Conservation (phyloP, 73 alveolate genomes). For the Tetrahymena borealis region DNA sequence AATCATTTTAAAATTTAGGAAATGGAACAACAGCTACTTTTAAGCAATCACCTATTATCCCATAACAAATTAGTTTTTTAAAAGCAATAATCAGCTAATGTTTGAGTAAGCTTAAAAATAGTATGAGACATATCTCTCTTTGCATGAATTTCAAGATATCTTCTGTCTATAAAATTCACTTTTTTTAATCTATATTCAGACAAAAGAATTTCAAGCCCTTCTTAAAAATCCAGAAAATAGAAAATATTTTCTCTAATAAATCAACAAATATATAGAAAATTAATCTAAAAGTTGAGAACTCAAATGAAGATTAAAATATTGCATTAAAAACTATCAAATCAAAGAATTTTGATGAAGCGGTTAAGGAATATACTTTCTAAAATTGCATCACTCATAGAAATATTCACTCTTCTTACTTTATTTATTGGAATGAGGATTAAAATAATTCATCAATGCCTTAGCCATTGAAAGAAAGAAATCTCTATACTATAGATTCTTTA, state of each 20-base stretch:
- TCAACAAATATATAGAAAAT: not conserved
- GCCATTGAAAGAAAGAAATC: not conserved
- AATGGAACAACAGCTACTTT: not conserved
- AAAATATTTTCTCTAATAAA: not conserved
- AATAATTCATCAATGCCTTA: not conserved
- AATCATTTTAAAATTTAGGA: not conserved
- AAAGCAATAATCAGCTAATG: not conserved
- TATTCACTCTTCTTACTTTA: not conserved
- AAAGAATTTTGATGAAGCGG: not conserved
- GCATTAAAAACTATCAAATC: not conserved
- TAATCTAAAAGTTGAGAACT: not conserved
- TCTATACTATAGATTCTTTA: not conserved
- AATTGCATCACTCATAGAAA: not conserved
- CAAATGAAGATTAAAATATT: not conserved
- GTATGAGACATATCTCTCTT: not conserved
- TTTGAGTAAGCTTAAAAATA: not conserved
- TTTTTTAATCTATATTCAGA: not conserved
- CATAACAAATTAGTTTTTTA: not conserved
- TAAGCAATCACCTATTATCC: not conserved
- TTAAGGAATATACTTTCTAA: not conserved
- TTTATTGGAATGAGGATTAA: not conserved
- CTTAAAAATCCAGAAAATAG: not conserved
- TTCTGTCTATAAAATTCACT: not conserved
- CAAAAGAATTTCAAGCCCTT: not conserved
- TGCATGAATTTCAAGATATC: not conserved